Evolutionary conservation across 805 yeast species (phyloP).

Genomic region (Sungouiella blattae): DNA sequence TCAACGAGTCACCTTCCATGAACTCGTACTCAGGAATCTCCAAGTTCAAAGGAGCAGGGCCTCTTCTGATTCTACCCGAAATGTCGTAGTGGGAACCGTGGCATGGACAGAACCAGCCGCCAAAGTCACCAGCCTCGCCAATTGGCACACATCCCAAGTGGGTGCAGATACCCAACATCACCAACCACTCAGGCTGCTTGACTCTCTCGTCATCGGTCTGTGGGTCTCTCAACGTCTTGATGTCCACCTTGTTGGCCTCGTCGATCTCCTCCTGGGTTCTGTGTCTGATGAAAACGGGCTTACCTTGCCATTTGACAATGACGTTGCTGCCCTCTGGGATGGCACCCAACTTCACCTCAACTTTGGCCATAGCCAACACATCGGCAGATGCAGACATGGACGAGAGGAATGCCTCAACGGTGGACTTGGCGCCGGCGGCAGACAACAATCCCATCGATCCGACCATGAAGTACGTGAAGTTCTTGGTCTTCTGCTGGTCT

Average conservation of each 20-base stretch:
- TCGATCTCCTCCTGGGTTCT: conserved; percentile 90
- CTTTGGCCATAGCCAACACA: conserved; percentile 98
- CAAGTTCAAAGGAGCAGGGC: conserved; percentile 99
- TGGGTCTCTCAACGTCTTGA: conserved; percentile 85
- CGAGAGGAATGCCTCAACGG: conserved; percentile 87
- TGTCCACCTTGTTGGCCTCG: conserved; percentile 86
- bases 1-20: conserved; percentile 68
- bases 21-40: conserved; percentile 93
- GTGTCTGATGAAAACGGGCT: conserved; percentile 99
- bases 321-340: conserved; percentile 98
- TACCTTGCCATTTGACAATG: conserved; percentile 99
- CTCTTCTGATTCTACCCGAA: conserved; percentile 99
- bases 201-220: conserved; percentile 91
- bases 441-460: conserved; percentile 89
- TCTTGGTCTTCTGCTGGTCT: conserved; percentile 66
- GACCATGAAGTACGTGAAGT: conserved; percentile 93
- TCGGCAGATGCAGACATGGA: conserved; percentile 98
- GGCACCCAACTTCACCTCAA: conserved; percentile 85
- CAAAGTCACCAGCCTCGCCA: conserved; percentile 99
- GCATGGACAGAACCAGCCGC: conserved; percentile 99
- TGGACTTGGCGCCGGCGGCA: conserved; percentile 94
- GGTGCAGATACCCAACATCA: conserved; percentile 99
- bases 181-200: conserved; percentile 95
- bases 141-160: conserved; percentile 99
- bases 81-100: conserved; percentile 99